Percentiles rank a stretch among this genome's conserved stretches.
Evolutionary conservation across 768 basidiomycete genomes (phyloP).

Genomic region (Pleurotus sapidus): DNA sequence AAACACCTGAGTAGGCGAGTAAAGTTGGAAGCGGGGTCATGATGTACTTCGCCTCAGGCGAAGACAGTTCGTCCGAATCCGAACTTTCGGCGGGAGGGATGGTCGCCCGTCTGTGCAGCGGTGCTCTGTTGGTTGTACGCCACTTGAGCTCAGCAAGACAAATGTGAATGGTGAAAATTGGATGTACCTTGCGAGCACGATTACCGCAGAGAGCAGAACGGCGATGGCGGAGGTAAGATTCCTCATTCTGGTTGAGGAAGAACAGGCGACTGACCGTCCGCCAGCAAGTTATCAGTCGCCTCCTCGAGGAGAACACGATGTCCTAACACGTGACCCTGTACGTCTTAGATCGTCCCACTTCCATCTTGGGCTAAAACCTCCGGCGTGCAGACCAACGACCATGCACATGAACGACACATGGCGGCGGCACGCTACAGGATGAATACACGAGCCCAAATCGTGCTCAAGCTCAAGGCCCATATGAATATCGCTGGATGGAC

Average conservation of each 20-base stretch:
- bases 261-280: slow-evolving; percentile 3
- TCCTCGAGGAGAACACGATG: slow-evolving; percentile 9
- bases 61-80: not conserved
- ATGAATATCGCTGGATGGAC: no score
- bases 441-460: no score
- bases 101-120: slow-evolving; percentile 1
- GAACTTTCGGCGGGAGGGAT: not conserved
- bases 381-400: no score
- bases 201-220: slow-evolving; percentile 4
- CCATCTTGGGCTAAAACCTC: no score
- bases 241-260: slow-evolving; percentile 8
- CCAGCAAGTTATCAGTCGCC: not conserved
- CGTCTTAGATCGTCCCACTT: not conserved
- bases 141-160: not conserved
- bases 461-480: no score
- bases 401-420: no score
- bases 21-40: not conserved
- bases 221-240: slow-evolving; percentile 6
- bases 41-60: not conserved
- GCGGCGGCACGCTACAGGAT: no score
- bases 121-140: not conserved
- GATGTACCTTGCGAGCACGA: slow-evolving; percentile 4
- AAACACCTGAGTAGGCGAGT: slow-evolving; percentile 4
- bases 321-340: slow-evolving; percentile 4
- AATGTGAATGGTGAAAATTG: not conserved